Percentiles rank a stretch among this genome's conserved stretches.
Evolutionary conservation across 179 eudicot species (phyloP).

Genomic region (Drosera spatulata): DNA sequence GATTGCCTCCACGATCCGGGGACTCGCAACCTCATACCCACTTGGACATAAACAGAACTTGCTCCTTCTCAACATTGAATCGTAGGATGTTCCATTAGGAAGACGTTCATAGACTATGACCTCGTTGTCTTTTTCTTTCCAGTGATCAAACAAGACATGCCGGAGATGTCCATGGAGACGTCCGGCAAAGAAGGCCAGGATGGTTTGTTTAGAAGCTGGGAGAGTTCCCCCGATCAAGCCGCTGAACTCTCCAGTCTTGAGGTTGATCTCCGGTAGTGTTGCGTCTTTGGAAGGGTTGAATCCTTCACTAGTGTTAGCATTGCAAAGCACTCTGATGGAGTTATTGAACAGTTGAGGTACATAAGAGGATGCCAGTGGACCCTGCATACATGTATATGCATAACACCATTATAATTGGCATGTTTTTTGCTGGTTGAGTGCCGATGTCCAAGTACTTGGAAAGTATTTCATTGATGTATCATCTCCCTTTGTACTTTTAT

Average conservation of each 20-base stretch:
- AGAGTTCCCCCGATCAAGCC: conserved; percentile 16
- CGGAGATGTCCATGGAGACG: conserved; percentile 27
- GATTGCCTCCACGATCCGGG: conserved; percentile 41
- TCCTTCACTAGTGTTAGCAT: conserved; percentile 37
- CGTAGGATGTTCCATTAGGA: conserved; percentile 17
- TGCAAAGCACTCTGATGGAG: conserved; percentile 37
- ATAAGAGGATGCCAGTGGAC: conserved; percentile 15
- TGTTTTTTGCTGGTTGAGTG: too few species aligned
- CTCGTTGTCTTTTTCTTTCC: conserved; percentile 25
- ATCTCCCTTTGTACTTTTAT: too few species aligned
- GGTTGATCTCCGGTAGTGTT: conserved; percentile 30
- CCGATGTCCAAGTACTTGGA: too few species aligned
- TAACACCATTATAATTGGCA: too few species aligned
- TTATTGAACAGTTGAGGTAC: conserved; percentile 30
- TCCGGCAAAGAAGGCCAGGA: conserved; percentile 38
- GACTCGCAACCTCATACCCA: conserved; percentile 51
- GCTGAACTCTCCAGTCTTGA: conserved; percentile 8
- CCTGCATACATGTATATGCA: conserved; percentile 1
- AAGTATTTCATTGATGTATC: too few species aligned
- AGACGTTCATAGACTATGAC: conserved; percentile 22
- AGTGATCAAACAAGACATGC: conserved; percentile 17
- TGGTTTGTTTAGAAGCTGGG: conserved; percentile 17
- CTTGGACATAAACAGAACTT: conserved; percentile 45
- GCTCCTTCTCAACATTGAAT: conserved; percentile 21
- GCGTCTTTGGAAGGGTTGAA: conserved; percentile 33